A percentile compares a stretch with the other conserved stretches of the same genome.
Evolutionary conservation across 768 basidiomycete genomes (phyloP).

Genomic region (Boletus eberwhitei): DNA sequence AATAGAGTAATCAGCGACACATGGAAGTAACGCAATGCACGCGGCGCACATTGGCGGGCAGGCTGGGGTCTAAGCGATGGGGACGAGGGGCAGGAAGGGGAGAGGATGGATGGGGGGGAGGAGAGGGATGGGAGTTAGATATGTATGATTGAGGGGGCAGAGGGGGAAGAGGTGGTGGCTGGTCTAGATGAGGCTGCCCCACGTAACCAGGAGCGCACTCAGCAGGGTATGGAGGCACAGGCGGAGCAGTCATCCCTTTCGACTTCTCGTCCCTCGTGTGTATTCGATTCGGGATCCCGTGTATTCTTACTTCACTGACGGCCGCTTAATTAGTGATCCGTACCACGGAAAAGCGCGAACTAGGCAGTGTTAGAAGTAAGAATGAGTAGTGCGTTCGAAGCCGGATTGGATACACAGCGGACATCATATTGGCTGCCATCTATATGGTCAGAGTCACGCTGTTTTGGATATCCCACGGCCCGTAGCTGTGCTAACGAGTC

Average conservation of each 20-base stretch:
- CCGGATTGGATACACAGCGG: no score
- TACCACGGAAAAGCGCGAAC: no score
- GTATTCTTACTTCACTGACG: neutral
- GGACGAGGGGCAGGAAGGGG: constrained; percentile 67
- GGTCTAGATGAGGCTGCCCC: constrained; percentile 7
- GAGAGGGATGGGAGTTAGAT: constrained; percentile 20
- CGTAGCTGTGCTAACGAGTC: neutral
- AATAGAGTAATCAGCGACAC: constrained; percentile 15
- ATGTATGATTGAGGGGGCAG: constrained; percentile 39
- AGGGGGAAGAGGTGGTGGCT: constrained; percentile 50
- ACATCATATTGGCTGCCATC: no score
- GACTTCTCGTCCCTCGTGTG: neutral
- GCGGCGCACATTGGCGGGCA: constrained; percentile 60
- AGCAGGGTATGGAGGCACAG: constrained; percentile 29
- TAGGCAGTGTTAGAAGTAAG: neutral
- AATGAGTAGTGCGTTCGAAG: neutral
- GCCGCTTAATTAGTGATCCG: neutral
- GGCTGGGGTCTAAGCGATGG: constrained; percentile 54
- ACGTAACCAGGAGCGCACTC: constrained; percentile 9
- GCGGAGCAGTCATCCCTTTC: constrained; percentile 24
- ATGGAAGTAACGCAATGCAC: constrained; percentile 12
- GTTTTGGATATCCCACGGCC: neutral
- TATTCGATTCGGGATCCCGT: neutral
- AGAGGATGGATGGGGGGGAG: constrained; percentile 39
- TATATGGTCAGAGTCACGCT: neutral